phyloP scores from a whole-genome alignment of 1,139 yeast genomes.

The Saccharomycopsis hybrid region DNA sequence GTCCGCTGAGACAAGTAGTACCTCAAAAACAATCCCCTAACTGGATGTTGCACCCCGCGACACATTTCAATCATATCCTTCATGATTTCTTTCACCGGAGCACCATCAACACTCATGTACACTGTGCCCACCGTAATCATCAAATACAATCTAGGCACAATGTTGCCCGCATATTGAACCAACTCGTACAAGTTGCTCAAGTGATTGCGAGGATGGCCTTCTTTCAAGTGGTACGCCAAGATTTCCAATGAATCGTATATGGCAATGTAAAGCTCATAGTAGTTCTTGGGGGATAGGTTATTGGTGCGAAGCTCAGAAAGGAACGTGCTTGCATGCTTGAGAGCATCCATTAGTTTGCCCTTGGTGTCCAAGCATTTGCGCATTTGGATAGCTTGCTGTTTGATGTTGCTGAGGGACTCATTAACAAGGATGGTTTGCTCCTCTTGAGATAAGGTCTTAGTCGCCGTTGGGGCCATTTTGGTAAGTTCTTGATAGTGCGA shows the following conservation, averaged over 20 bases:
- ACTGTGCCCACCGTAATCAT: slow-evolving; percentile 95
- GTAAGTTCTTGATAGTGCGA: too few relatives aligned
- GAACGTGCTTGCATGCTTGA: slow-evolving; percentile 81
- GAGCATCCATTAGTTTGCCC: slow-evolving; percentile 76
- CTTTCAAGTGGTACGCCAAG: slow-evolving; percentile 58
- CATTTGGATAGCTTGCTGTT: slow-evolving; percentile 71
- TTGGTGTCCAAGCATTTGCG: slow-evolving; percentile 61
- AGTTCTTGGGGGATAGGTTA: slow-evolving; percentile 78
- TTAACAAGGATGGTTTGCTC: slow-evolving; percentile 34
- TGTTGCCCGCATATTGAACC: slow-evolving; percentile 93
- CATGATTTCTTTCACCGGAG: slow-evolving; percentile 82
- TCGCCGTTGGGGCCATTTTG: neutral
- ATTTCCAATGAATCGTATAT: slow-evolving; percentile 78
- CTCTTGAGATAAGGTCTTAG: neutral
- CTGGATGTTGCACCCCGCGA: slow-evolving; percentile 95
- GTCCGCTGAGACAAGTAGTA: slow-evolving; percentile 84
- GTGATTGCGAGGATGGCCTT: slow-evolving; percentile 67
- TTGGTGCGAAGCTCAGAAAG: slow-evolving; percentile 77
- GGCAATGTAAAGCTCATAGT: slow-evolving; percentile 84
- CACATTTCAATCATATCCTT: slow-evolving; percentile 98
- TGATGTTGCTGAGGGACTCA: slow-evolving; percentile 50
- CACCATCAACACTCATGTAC: slow-evolving; percentile 68
- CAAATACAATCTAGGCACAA: slow-evolving; percentile 83
- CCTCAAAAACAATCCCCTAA: slow-evolving; percentile 80
- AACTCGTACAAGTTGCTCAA: slow-evolving; percentile 87